phyloP scores from a whole-genome alignment of 306 rosid genomes.

The Gillenia trifoliata region DNA sequence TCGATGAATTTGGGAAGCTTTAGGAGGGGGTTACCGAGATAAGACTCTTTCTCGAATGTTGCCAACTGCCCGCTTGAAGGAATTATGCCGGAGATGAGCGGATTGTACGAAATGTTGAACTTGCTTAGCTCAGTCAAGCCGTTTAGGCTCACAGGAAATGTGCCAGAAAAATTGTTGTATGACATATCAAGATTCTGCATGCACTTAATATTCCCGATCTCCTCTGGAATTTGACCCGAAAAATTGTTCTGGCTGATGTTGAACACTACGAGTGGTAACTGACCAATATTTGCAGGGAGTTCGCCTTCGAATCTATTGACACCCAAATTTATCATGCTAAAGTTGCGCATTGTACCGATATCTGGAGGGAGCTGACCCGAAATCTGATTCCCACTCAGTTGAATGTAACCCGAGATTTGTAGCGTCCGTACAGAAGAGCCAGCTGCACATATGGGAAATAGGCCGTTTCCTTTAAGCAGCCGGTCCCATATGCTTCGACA shows the following conservation, averaged over 20 bases:
- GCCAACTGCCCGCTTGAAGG: conserved; percentile 56
- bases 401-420: conserved; percentile 82
- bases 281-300: conserved; percentile 58
- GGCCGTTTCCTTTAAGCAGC: conserved; percentile 66
- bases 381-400: conserved; percentile 62
- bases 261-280: conserved; percentile 52
- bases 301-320: conserved; percentile 54
- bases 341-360: conserved; percentile 58
- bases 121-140: conserved; percentile 58
- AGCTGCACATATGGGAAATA: conserved; percentile 47
- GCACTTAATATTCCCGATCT: conserved; percentile 53
- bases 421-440: conserved; percentile 33
- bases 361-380: conserved; percentile 67
- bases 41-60: conserved; percentile 67
- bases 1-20: conserved; percentile 48
- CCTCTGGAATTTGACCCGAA: conserved; percentile 70
- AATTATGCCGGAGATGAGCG: conserved; percentile 51
- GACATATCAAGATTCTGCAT: conserved; percentile 81
- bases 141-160: conserved; percentile 62
- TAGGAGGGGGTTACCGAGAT: conserved; percentile 62
- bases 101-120: conserved; percentile 90
- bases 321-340: conserved; percentile 74
- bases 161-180: conserved; percentile 71
- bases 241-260: conserved; percentile 59
- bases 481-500: conserved; percentile 79